A percentile compares a stretch with the other conserved stretches of the same genome.
Conservation (phyloP, 208 protist genomes). For the Leishmania gerbilli region DNA sequence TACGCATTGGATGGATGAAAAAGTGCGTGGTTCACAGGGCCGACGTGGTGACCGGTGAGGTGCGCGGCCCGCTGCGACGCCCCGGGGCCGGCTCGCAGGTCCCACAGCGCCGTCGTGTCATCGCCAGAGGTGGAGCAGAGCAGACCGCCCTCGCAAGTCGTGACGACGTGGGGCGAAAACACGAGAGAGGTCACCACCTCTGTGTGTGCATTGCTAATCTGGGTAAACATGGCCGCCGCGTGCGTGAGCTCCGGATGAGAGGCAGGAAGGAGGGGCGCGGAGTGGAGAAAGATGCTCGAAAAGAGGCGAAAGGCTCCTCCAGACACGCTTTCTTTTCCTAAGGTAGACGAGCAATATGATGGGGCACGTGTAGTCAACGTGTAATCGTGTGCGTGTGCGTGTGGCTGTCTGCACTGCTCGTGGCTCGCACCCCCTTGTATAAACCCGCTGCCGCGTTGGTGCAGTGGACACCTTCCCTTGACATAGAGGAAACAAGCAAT, state of each 20-base stretch:
- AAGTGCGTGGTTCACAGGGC: constrained; percentile 75
- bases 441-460: background rate
- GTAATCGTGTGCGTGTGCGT: background rate
- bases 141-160: constrained; percentile 22
- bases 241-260: background rate
- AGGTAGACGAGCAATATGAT: background rate
- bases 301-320: background rate
- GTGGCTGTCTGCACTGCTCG: background rate
- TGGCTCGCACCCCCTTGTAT: background rate
- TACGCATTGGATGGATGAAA: constrained; percentile 48
- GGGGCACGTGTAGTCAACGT: background rate
- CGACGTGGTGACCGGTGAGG: constrained; percentile 51
- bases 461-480: background rate
- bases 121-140: constrained; percentile 87
- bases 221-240: constrained; percentile 38
- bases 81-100: constrained; percentile 35
- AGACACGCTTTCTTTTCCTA: no score
- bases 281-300: background rate
- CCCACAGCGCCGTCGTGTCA: constrained; percentile 83
- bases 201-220: constrained; percentile 57
- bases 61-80: constrained; percentile 18
- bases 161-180: constrained; percentile 54
- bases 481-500: background rate
- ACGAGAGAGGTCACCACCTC: constrained; percentile 77
- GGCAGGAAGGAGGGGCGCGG: no score